Conservation (phyloP, 306 rosid species). For the Dalbergia cultrata region DNA sequence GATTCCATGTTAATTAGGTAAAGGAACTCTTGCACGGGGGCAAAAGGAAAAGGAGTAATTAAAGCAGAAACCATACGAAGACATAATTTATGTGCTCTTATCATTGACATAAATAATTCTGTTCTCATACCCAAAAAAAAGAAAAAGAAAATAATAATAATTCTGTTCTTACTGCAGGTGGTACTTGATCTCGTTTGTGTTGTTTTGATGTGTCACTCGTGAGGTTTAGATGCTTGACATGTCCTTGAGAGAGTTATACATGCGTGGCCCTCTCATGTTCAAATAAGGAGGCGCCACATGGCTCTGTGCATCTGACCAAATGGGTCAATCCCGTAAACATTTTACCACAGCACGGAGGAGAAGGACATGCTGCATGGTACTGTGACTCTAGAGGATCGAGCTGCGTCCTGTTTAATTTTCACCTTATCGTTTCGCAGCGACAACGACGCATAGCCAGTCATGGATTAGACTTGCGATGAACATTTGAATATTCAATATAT, state of each 20-base stretch:
- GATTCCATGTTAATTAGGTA: too few species aligned
- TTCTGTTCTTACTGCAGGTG: too few species aligned
- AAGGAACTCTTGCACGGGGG: too few species aligned
- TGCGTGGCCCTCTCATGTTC: conserved; percentile 27
- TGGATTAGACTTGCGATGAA: too few species aligned
- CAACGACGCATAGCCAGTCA: neutral
- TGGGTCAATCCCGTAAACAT: conserved; percentile 2
- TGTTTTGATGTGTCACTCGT: neutral
- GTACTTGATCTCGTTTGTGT: too few species aligned
- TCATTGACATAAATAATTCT: too few species aligned
- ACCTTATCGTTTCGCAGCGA: neutral
- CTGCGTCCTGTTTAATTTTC: conserved; percentile 1
- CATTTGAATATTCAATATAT: too few species aligned
- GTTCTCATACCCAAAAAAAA: too few species aligned
- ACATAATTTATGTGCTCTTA: too few species aligned
- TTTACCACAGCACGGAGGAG: conserved; percentile 13
- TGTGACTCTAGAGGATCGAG: conserved; percentile 2
- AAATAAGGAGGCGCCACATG: neutral
- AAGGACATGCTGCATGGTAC: conserved; percentile 39
- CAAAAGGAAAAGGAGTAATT: too few species aligned
- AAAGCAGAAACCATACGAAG: too few species aligned
- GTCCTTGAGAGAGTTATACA: neutral
- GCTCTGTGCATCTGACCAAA: conserved; percentile 26
- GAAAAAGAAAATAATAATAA: too few species aligned
- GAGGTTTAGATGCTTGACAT: neutral